Evolutionary conservation across 371 early-diverging fungal species (phyloP).

Genomic region (Actinomucor elegans): DNA sequence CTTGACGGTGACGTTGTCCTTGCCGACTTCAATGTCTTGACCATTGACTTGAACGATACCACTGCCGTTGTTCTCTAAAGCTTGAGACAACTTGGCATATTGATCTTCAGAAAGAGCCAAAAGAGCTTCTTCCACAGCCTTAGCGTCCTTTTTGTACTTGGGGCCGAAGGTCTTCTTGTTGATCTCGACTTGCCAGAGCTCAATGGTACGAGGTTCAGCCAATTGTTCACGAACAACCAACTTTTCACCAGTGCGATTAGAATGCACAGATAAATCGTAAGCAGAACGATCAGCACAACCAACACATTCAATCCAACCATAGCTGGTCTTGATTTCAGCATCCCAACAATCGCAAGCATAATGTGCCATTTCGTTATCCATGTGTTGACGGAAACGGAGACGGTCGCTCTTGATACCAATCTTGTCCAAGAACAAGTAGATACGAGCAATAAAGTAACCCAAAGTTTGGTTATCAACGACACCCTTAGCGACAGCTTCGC

Average conservation of each 20-base stretch:
- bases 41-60: constrained; percentile 67
- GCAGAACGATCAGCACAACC: constrained; percentile 99
- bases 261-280: constrained; percentile 96
- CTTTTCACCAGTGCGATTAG: constrained; percentile 89
- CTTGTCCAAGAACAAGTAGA: constrained; percentile 89
- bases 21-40: constrained; percentile 67
- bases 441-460: constrained; percentile 98
- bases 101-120: constrained; percentile 60
- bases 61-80: constrained; percentile 53
- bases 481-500: constrained; percentile 91
- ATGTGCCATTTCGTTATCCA: constrained; percentile 99
- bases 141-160: constrained; percentile 89
- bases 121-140: constrained; percentile 82
- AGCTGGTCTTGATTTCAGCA: constrained; percentile 92
- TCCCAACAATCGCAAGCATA: constrained; percentile 99
- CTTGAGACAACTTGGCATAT: constrained; percentile 59
- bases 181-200: constrained; percentile 80
- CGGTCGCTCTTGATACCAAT: constrained; percentile 92
- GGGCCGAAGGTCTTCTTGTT: constrained; percentile 95
- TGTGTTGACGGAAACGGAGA: constrained; percentile 99
- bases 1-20: constrained; percentile 73
- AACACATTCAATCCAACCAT: constrained; percentile 99
- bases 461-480: constrained; percentile 97
- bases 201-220: constrained; percentile 79
- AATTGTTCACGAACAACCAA: constrained; percentile 91